phyloP scores from a whole-genome alignment of 495 filamentous ascomycete genomes.

The Daldinia bambusicola region DNA sequence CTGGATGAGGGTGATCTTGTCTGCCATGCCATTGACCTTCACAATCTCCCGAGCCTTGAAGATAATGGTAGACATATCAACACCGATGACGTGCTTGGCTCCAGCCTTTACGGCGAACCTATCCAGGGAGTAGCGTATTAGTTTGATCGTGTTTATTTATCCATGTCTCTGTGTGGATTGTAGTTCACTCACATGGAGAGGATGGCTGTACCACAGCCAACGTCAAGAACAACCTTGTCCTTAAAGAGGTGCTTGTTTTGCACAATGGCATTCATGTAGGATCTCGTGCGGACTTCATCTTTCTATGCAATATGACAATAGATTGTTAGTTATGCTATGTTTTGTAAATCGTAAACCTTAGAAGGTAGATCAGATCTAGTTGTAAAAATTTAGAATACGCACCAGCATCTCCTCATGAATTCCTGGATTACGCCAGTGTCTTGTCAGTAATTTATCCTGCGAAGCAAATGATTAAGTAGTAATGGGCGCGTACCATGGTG shows the following conservation, averaged over 20 bases:
- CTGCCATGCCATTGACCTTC: slow-evolving; percentile 78
- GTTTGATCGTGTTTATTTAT: slow-evolving; percentile 1
- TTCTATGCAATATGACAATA: slow-evolving; percentile 65
- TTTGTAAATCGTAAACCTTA: slow-evolving; percentile 1
- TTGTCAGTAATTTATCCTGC: slow-evolving; percentile 45
- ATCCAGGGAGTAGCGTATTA: slow-evolving; percentile 14
- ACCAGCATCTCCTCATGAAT: slow-evolving; percentile 99
- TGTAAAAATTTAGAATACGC: slow-evolving; percentile 54
- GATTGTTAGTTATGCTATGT: slow-evolving; percentile 30
- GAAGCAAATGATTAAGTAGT: background rate
- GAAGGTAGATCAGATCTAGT: slow-evolving; percentile 14
- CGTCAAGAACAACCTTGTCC: slow-evolving; percentile 90
- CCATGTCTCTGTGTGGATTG: background rate
- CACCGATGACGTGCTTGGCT: slow-evolving; percentile 88
- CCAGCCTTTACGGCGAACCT: slow-evolving; percentile 90
- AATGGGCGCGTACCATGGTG: slow-evolving; percentile 79
- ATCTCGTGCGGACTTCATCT: slow-evolving; percentile 96
- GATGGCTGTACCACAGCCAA: slow-evolving; percentile 93
- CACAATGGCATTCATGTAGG: slow-evolving; percentile 96
- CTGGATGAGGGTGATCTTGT: slow-evolving; percentile 81
- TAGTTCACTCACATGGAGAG: slow-evolving; percentile 74
- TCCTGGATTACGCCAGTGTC: slow-evolving; percentile 61
- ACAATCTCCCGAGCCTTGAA: slow-evolving; percentile 87
- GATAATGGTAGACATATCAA: slow-evolving; percentile 95
- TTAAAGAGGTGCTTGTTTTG: slow-evolving; percentile 92